Evolutionary conservation across 768 basidiomycete species (phyloP).

Genomic region (Rhodotorula graminis): DNA sequence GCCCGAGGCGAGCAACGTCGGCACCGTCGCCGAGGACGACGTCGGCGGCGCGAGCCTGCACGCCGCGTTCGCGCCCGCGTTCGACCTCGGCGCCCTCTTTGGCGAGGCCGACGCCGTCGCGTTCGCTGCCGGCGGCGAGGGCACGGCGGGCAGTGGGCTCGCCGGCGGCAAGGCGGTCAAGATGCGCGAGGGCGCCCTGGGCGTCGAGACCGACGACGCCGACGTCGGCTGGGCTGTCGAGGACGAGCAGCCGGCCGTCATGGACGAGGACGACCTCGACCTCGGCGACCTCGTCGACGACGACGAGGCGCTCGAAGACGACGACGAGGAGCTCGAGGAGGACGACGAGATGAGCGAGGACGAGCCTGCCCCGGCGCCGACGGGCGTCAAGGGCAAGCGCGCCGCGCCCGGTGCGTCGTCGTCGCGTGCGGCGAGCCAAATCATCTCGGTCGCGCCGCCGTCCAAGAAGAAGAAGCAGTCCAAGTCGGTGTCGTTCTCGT

Average conservation of each 20-base stretch:
- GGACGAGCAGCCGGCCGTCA: slow-evolving; percentile 16
- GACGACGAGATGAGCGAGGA: slow-evolving; percentile 32
- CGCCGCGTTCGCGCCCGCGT: slow-evolving; percentile 64
- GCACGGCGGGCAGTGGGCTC: slow-evolving; percentile 52
- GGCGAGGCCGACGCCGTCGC: slow-evolving; percentile 75
- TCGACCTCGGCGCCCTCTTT: slow-evolving; percentile 75
- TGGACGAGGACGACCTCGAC: slow-evolving; percentile 29
- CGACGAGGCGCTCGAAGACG: slow-evolving; percentile 9
- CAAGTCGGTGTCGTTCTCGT: slow-evolving; percentile 39
- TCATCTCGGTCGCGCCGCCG: slow-evolving; percentile 40
- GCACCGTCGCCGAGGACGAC: slow-evolving; percentile 61
- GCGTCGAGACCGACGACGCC: slow-evolving; percentile 49
- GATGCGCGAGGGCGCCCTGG: slow-evolving; percentile 45
- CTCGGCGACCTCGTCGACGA: slow-evolving; percentile 17
- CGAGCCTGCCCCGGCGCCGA: slow-evolving; percentile 2
- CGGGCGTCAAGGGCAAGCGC: slow-evolving; percentile 27
- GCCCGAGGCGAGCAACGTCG: slow-evolving; percentile 18
- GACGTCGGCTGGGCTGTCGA: slow-evolving; percentile 35
- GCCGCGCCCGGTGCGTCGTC: slow-evolving; percentile 17
- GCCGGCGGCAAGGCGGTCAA: slow-evolving; percentile 46
- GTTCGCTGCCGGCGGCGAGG: slow-evolving; percentile 53
- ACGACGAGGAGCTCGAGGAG: slow-evolving; percentile 23
- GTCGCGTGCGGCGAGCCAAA: background rate
- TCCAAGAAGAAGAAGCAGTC: slow-evolving; percentile 25
- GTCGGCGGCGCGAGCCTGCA: slow-evolving; percentile 77